Base-by-base conservation (phyloP, 2,329 filamentous ascomycete species). In the Esteya vermicola region DNA sequence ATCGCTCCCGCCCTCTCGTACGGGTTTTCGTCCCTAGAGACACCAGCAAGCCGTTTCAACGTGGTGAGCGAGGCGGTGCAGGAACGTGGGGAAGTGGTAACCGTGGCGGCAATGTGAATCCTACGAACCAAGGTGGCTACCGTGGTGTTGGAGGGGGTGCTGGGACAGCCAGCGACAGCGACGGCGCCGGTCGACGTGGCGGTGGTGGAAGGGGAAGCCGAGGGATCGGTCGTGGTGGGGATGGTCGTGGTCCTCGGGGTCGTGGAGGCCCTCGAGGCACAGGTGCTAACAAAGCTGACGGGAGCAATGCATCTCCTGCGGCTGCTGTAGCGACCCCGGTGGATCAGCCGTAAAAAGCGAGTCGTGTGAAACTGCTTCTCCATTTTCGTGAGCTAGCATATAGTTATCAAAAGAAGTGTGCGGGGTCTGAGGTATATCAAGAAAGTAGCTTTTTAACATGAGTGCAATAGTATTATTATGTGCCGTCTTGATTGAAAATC, bases 61-160 rank as follows among this genome's bases (percentile, higher is more conserved):
- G 79, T 39, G 75, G 75, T 36, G 75, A 74, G 6, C 44, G 57
- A 50, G 75, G 82, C 36, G 77, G 77, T 40, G 74, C 76, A 27
- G 76, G 75, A 35, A 78, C 67, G 50, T 81, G 76, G 75, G 78
- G 78, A 35, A 72, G 67, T 53, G 81, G 72, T 57, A 66, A 67
- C 48, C 71, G 81, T 36, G 75, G 80, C 36, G 63, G 65, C 22
- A 67, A 68, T 47, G 57, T 64, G n/a, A 59, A 61, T 37, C 59
- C 37, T 12, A 30, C 57, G 41, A 60, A 62, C 35, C 72, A 72
- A 42, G 82, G 81, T 50, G 85, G 85, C 44, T 94, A 94, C 64
- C 79, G 85, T 50, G 93, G 85, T 54, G 83, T 81, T 41, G 83
- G 78, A 39, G 85, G 84, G 43, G 88, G 79, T 44, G 78, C 81